Conservation (phyloP, 805 yeast species). For the Tetrapisispora arboricola region DNA sequence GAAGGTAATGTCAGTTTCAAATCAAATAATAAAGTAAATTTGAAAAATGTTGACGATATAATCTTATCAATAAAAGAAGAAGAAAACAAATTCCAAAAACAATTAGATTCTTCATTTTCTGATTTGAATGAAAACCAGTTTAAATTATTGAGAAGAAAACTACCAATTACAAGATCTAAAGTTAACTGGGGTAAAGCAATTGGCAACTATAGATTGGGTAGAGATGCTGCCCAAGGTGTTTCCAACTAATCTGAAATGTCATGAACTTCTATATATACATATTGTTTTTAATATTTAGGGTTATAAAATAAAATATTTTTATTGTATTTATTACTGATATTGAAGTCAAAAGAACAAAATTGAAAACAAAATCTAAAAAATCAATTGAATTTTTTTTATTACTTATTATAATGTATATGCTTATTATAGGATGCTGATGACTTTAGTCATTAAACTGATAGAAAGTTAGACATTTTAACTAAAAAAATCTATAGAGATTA, state of each 20-base stretch:
- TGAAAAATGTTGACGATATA: conserved; percentile 16
- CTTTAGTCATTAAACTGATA: too few species aligned
- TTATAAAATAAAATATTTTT: too few species aligned
- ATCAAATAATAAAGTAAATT: conserved; percentile 31
- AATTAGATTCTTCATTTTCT: conserved; percentile 51
- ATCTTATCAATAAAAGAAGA: conserved; percentile 40
- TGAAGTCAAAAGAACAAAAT: too few species aligned
- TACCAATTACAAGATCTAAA: conserved; percentile 85
- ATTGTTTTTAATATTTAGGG: too few species aligned
- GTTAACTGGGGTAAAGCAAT: conserved; percentile 94
- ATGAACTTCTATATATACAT: too few species aligned
- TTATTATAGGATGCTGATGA: too few species aligned
- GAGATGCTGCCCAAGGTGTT: conserved; percentile 47
- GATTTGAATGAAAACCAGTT: conserved; percentile 71
- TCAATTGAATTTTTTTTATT: too few species aligned
- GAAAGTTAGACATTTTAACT: too few species aligned
- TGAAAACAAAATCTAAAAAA: too few species aligned
- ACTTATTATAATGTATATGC: neutral
- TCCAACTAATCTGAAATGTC: neutral
- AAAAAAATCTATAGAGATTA: conserved; percentile 40
- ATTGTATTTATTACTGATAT: too few species aligned
- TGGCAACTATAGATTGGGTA: conserved; percentile 80
- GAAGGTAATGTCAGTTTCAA: conserved; percentile 88
- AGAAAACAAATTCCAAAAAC: conserved; percentile 52
- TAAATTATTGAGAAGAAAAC: conserved; percentile 77